These are phyloP conservation scores for Metarhizium humberi DNA, from an alignment of 2,329 filamentous ascomycete species.

Conservation along the genomic window DNA sequence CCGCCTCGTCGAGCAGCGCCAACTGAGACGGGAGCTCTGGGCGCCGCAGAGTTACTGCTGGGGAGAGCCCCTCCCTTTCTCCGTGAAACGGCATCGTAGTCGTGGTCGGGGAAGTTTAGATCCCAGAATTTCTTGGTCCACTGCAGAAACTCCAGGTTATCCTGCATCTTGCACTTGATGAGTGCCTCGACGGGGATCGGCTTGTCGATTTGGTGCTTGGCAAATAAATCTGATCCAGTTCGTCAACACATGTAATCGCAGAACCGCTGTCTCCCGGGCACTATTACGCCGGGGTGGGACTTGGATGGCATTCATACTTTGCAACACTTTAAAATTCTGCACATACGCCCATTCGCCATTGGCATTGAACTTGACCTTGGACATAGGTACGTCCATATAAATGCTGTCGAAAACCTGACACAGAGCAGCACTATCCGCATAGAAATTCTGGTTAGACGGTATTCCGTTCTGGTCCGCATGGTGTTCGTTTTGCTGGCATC, in stretches of 20 bases:
- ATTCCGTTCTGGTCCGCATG: conserved; percentile 3
- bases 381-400: conserved; percentile 91
- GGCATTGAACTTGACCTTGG: conserved; percentile 94
- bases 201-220: conserved; percentile 80
- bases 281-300: not conserved
- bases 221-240: conserved; percentile 58
- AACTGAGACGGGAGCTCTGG: conserved; percentile 38
- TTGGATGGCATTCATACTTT: conserved; percentile 56
- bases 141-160: conserved; percentile 97
- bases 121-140: conserved; percentile 98
- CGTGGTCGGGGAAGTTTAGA: conserved; percentile 92
- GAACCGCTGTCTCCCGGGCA: not conserved
- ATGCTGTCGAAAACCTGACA: conserved; percentile 99
- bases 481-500: not conserved
- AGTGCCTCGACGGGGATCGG: conserved; percentile 81
- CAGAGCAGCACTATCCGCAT: conserved; percentile 65
- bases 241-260: conserved; percentile 5
- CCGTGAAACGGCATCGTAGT: conserved; percentile 83
- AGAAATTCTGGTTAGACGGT: not conserved
- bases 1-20: conserved; percentile 46
- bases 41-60: conserved; percentile 24
- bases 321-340: conserved; percentile 96
- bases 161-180: conserved; percentile 99
- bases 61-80: conserved; percentile 68
- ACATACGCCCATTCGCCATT: conserved; percentile 96